phyloP scores from a whole-genome alignment of 257 asterid species.

The Solanum sejunctum region DNA sequence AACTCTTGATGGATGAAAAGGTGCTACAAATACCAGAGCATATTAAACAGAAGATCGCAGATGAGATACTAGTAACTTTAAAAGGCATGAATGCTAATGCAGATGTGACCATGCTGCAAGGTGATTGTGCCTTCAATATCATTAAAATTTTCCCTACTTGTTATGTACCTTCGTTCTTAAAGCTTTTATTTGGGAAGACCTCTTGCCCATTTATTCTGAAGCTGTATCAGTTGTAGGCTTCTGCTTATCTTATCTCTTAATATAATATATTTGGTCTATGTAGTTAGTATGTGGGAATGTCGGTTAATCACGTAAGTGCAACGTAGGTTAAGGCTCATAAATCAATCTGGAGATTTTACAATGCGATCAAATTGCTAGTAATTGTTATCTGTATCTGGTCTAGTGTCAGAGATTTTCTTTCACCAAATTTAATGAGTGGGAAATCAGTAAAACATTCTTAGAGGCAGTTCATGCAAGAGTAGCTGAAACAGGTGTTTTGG shows the following conservation, averaged over 20 bases:
- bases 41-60: constrained; percentile 42
- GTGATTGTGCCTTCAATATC: constrained; percentile 23
- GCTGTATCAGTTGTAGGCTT: background rate
- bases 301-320: background rate
- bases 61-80: constrained; percentile 45
- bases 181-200: background rate
- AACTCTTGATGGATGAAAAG: constrained; percentile 30
- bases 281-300: background rate
- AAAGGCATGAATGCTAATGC: constrained; percentile 45
- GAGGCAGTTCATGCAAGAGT: background rate
- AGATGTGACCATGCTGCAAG: constrained; percentile 40
- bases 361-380: background rate
- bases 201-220: background rate
- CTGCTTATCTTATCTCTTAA: background rate
- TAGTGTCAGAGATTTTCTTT: background rate
- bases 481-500: background rate
- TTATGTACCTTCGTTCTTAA: background rate
- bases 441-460: background rate
- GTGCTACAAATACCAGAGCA: constrained; percentile 41
- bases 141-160: background rate
- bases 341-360: background rate
- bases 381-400: background rate
- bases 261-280: background rate
- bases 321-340: background rate
- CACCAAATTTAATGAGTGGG: background rate